A percentile compares a stretch with the other conserved stretches of the same genome.
Conservation (phyloP, 177 flowering plant genomes). For the Vitis hybrid region DNA sequence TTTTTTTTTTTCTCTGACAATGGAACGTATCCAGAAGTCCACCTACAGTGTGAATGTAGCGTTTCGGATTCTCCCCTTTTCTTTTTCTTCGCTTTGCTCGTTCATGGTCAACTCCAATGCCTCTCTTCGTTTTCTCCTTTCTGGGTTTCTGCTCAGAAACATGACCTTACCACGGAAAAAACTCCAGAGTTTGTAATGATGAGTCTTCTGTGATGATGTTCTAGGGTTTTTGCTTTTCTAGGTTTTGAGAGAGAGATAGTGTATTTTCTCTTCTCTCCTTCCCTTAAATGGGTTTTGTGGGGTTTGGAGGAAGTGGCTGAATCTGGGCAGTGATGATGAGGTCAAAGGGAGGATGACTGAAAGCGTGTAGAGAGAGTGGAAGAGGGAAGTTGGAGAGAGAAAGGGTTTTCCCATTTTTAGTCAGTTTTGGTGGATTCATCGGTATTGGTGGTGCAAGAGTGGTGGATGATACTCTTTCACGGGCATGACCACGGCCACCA, state of each 20-base stretch:
- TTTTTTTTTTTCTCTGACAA: no score
- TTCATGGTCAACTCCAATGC: no score
- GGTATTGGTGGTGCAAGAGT: background rate
- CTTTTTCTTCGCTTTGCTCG: no score
- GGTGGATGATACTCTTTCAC: constrained; percentile 18
- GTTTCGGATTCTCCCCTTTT: no score
- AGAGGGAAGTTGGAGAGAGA: background rate
- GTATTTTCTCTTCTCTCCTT: background rate
- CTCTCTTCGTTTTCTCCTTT: no score
- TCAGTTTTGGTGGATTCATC: constrained; percentile 23
- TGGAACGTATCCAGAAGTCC: no score
- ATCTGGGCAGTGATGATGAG: constrained; percentile 4
- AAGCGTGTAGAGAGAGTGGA: background rate
- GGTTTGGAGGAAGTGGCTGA: constrained; percentile 5
- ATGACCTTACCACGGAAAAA: no score
- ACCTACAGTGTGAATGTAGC: no score
- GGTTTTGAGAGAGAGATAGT: background rate
- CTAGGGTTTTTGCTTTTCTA: constrained; percentile 14
- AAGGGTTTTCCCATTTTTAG: background rate
- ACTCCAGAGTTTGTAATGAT: no score
- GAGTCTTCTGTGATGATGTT: no score
- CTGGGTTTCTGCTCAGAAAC: no score
- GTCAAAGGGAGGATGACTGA: constrained; percentile 12
- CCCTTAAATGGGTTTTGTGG: background rate
- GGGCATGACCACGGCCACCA: background rate